phyloP scores from a whole-genome alignment of 306 rosid genomes.

The Dryas drummondii region DNA sequence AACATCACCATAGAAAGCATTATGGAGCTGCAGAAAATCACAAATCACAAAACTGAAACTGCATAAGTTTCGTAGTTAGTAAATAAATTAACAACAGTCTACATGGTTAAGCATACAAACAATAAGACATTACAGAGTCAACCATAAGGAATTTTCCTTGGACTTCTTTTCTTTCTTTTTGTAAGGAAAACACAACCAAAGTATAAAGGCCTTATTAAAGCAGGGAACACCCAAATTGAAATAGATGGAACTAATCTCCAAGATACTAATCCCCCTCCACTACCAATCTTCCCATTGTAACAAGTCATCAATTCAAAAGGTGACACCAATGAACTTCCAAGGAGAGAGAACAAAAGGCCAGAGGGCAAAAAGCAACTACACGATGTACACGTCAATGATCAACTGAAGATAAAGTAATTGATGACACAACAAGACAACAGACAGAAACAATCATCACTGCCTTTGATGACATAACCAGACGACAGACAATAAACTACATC shows the following conservation, averaged over 20 bases:
- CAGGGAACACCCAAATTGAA: neutral
- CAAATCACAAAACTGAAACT: conserved; percentile 2
- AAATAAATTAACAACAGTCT: neutral
- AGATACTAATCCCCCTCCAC: too few relatives aligned
- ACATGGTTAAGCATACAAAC: neutral
- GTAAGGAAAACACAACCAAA: neutral
- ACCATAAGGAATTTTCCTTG: neutral
- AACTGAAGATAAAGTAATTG: too few relatives aligned
- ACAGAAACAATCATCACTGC: neutral
- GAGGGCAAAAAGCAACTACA: too few relatives aligned
- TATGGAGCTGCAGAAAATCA: conserved; percentile 43
- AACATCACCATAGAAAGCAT: conserved; percentile 49
- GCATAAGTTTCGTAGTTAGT: neutral
- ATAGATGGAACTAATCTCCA: too few relatives aligned
- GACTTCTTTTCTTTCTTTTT: neutral
- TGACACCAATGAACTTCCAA: too few relatives aligned
- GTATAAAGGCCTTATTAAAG: neutral
- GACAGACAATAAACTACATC: neutral
- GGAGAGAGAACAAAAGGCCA: too few relatives aligned
- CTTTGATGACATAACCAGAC: neutral
- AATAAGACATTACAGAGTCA: neutral
- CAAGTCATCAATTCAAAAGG: too few relatives aligned
- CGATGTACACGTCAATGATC: too few relatives aligned
- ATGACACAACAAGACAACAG: too few relatives aligned
- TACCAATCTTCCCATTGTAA: too few relatives aligned